Percentiles rank a stretch among this genome's conserved stretches.
These are phyloP conservation scores for Blechomonas ayalai DNA, from an alignment of 208 protist genomes.

Conservation along the genomic window DNA sequence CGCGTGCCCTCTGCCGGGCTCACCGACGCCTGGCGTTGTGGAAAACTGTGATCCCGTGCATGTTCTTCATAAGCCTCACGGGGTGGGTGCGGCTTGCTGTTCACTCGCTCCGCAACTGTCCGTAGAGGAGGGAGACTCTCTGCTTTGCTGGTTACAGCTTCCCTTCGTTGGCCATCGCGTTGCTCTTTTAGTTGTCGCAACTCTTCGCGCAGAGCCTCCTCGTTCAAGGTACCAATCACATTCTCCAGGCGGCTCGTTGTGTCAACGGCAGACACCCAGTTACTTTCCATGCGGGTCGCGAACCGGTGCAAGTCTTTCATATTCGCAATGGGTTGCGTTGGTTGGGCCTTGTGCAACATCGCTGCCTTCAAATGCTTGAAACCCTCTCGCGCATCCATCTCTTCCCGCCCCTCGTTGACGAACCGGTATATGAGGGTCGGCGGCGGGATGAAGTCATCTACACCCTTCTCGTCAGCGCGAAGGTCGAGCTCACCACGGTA, in stretches of 20 bases:
- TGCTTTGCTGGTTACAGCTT: slow-evolving; percentile 1
- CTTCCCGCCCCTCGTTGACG: slow-evolving; percentile 36
- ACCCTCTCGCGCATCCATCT: slow-evolving; percentile 56
- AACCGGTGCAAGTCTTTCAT: slow-evolving; percentile 64
- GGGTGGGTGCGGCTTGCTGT: too few relatives aligned
- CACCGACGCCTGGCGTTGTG: too few relatives aligned
- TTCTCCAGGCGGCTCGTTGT: slow-evolving; percentile 54
- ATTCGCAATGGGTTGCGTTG: slow-evolving; percentile 30
- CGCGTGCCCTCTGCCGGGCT: too few relatives aligned
- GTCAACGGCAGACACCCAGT: slow-evolving; percentile 67
- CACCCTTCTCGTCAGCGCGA: slow-evolving; percentile 53
- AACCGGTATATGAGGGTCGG: slow-evolving; percentile 67
- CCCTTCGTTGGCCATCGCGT: slow-evolving; percentile 3
- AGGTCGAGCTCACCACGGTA: slow-evolving; percentile 70
- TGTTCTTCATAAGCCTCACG: too few relatives aligned
- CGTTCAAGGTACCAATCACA: slow-evolving; percentile 39
- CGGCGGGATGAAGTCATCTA: slow-evolving; percentile 71
- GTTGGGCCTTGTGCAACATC: slow-evolving; percentile 29
- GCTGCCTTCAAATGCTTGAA: slow-evolving; percentile 41
- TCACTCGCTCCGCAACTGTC: too few relatives aligned
- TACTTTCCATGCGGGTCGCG: slow-evolving; percentile 62
- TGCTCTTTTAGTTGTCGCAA: slow-evolving; percentile 13
- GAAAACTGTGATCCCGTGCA: too few relatives aligned
- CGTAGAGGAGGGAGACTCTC: too few relatives aligned
- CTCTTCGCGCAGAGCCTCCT: slow-evolving; percentile 27